Conservation (phyloP, 225 moss, liverwort and hornwort genomes). For the Climacium dendroides region DNA sequence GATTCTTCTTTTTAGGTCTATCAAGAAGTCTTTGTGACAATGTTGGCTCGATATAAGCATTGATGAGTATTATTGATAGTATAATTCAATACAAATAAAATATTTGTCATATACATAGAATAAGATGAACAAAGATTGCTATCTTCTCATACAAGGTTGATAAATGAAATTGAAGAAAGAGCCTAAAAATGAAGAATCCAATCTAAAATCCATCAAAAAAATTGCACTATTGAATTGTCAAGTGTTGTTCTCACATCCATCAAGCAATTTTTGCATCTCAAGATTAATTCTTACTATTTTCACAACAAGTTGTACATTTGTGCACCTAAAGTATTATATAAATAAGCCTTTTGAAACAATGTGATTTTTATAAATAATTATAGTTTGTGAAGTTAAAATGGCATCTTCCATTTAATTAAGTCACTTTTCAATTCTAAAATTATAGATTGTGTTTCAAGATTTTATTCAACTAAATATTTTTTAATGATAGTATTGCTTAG, state of each 20-base stretch:
- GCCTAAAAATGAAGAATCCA: neutral
- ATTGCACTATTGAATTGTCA: neutral
- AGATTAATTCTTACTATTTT: neutral
- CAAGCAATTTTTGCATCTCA: neutral
- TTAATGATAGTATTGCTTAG: too few species aligned
- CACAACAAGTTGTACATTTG: neutral
- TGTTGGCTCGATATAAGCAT: fast-evolving
- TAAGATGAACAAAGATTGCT: neutral
- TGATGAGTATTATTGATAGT: neutral
- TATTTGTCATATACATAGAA: too few species aligned
- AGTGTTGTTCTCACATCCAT: neutral
- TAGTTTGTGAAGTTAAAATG: neutral
- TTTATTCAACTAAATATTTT: neutral
- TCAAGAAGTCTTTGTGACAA: fast-evolving
- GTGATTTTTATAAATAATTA: neutral
- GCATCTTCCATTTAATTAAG: neutral
- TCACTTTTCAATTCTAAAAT: neutral
- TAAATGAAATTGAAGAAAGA: neutral
- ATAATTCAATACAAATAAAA: fast-evolving
- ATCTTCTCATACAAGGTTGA: neutral
- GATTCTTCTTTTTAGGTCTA: too few species aligned
- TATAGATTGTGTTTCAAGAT: neutral
- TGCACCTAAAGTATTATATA: neutral
- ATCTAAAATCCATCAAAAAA: neutral
- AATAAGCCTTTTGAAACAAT: too few species aligned